These are phyloP conservation scores for Leccinum subgranulosum DNA, from an alignment of 768 basidiomycete genomes.

Conservation along the genomic window DNA sequence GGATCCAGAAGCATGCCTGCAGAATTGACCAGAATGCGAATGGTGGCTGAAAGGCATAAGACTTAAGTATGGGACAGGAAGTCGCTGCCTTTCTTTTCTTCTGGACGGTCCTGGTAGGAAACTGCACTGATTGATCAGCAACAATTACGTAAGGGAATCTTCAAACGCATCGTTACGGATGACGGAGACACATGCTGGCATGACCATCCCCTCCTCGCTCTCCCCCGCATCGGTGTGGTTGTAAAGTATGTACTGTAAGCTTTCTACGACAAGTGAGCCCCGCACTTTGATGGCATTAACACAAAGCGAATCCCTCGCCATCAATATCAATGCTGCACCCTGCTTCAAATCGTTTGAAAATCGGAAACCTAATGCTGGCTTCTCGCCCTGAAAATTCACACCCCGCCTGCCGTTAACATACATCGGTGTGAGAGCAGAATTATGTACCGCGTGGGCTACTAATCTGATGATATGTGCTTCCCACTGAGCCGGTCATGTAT, in stretches of 20 bases:
- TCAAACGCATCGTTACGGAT: neutral
- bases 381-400: conserved; percentile 29
- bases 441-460: neutral
- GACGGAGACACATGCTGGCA: neutral
- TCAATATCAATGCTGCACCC: conserved; percentile 10
- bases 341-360: conserved; percentile 26
- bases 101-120: neutral
- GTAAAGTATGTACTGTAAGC: neutral
- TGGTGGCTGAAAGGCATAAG: conserved; percentile 75
- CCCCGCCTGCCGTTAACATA: conserved; percentile 12
- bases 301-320: conserved; percentile 13
- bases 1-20: conserved; percentile 79
- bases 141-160: conserved; percentile 18
- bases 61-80: neutral
- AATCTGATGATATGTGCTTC: neutral
- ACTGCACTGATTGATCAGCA: neutral
- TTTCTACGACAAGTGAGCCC: conserved; percentile 11
- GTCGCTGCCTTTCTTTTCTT: neutral
- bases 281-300: conserved; percentile 23
- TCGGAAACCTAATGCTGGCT: conserved; percentile 28
- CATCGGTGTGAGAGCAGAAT: conserved; percentile 5
- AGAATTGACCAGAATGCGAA: conserved; percentile 93
- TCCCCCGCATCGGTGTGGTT: neutral
- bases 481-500: neutral
- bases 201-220: neutral